These are phyloP conservation scores for Gaeumannomyces sp. DNA, from an alignment of 2,329 filamentous ascomycete species.

Conservation along the genomic window DNA sequence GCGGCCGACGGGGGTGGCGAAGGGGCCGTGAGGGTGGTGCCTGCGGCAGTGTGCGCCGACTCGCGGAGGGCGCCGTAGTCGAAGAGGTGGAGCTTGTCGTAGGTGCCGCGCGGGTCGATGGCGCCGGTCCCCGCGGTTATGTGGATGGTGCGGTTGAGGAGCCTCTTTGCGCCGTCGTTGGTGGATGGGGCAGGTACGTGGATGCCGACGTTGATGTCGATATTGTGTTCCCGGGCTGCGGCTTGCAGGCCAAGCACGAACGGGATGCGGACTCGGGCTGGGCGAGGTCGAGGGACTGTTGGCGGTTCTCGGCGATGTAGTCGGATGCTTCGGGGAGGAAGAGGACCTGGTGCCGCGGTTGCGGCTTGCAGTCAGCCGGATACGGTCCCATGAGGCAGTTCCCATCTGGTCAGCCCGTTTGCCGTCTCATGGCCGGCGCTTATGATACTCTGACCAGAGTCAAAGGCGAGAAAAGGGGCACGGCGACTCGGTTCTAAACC, in stretches of 20 bases:
- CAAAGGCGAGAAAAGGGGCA: background rate
- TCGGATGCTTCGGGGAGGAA: constrained; percentile 91
- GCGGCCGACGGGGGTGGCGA: constrained; percentile 65
- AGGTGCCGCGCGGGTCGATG: constrained; percentile 40
- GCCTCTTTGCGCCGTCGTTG: constrained; percentile 22
- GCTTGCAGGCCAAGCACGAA: constrained; percentile 73
- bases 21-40: constrained; percentile 48
- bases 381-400: too few species aligned
- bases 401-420: too few species aligned
- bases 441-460: background rate
- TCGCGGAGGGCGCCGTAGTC: constrained; percentile 54
- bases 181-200: constrained; percentile 59
- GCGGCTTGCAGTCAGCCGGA: background rate
- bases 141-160: constrained; percentile 49
- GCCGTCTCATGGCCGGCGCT: too few species aligned
- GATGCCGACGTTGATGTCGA: constrained; percentile 81
- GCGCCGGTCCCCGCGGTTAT: constrained; percentile 36
- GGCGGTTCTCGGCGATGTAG: constrained; percentile 68
- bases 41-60: constrained; percentile 22
- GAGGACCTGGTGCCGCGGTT: constrained; percentile 47
- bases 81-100: constrained; percentile 90
- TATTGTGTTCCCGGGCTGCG: constrained; percentile 54
- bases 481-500: background rate
- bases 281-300: constrained; percentile 66
- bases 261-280: constrained; percentile 55